phyloP scores from a whole-genome alignment of 2,329 filamentous ascomycete genomes.

The Colletotrichum chlorophyti region DNA sequence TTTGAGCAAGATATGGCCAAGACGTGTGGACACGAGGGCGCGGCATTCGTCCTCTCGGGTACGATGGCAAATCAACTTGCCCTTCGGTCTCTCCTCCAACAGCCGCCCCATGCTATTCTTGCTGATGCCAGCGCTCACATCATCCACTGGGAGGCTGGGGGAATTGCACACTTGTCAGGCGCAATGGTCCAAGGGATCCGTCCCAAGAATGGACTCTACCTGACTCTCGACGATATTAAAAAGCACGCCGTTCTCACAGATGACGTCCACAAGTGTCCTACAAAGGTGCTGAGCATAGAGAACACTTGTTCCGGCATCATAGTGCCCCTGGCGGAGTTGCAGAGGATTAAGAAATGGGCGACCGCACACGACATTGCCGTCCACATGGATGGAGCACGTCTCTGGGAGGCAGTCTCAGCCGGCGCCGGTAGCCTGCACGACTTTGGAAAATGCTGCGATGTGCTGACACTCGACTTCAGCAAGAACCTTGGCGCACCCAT shows the following conservation, averaged over 20 bases:
- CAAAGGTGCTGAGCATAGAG: constrained; percentile 48
- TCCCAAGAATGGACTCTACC: constrained; percentile 43
- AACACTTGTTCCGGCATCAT: constrained; percentile 63
- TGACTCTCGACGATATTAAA: constrained; percentile 51
- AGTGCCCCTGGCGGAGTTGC: constrained; percentile 71
- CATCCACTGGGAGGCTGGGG: constrained; percentile 62
- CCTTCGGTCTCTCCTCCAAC: constrained; percentile 71
- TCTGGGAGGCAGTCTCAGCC: constrained; percentile 57
- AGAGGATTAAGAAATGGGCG: constrained; percentile 69
- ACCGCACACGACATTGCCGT: constrained; percentile 50
- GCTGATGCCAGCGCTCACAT: constrained; percentile 75
- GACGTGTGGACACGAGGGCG: constrained; percentile 65
- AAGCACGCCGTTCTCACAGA: constrained; percentile 45
- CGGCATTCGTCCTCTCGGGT: constrained; percentile 75
- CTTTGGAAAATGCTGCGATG: constrained; percentile 55
- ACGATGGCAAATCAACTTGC: constrained; percentile 86
- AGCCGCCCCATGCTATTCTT: constrained; percentile 74
- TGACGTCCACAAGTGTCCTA: constrained; percentile 49
- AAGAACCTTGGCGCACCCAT: constrained; percentile 61
- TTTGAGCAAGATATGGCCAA: constrained; percentile 72
- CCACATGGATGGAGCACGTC: constrained; percentile 59
- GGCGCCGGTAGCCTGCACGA: constrained; percentile 49
- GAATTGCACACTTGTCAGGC: constrained; percentile 67
- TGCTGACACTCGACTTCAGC: constrained; percentile 64
- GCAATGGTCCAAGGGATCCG: constrained; percentile 61